phyloP scores from a whole-genome alignment of 2,329 filamentous ascomycete species.

The Paecilomyces formosus region DNA sequence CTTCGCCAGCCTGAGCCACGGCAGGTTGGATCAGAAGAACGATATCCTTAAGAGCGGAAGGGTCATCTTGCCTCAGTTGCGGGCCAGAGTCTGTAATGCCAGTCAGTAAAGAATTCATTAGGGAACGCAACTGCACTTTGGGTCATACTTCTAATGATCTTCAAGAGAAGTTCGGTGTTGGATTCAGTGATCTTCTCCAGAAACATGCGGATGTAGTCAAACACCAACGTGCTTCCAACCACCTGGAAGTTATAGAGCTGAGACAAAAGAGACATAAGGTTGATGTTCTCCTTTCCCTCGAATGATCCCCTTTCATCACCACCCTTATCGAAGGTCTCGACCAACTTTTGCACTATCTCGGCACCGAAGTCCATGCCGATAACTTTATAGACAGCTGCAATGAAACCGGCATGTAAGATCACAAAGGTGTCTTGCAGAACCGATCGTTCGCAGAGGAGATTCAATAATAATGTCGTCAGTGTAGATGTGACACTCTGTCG shows the following conservation, averaged over 20 bases:
- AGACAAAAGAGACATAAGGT: slow-evolving; percentile 74
- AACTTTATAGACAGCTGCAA: slow-evolving; percentile 78
- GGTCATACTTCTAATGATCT: slow-evolving; percentile 62
- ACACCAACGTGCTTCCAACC: slow-evolving; percentile 72
- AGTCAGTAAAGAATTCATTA: slow-evolving; percentile 7
- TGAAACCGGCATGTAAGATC: slow-evolving; percentile 82
- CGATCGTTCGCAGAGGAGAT: slow-evolving; percentile 71
- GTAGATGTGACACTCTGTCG: slow-evolving; percentile 82
- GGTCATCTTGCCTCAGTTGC: slow-evolving; percentile 81
- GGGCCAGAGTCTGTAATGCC: slow-evolving; percentile 56
- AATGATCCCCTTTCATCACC: slow-evolving; percentile 43
- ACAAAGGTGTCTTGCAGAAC: slow-evolving; percentile 80
- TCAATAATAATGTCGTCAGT: slow-evolving; percentile 68
- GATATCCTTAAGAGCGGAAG: slow-evolving; percentile 81
- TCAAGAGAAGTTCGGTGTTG: slow-evolving; percentile 81
- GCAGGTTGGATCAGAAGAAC: slow-evolving; percentile 69
- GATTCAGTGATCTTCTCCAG: slow-evolving; percentile 68
- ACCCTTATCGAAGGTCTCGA: slow-evolving; percentile 64
- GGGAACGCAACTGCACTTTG: neutral
- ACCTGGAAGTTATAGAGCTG: slow-evolving; percentile 91
- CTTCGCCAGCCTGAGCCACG: slow-evolving; percentile 59
- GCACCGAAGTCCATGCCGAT: slow-evolving; percentile 86
- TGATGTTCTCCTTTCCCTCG: slow-evolving; percentile 57
- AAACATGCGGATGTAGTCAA: slow-evolving; percentile 81
- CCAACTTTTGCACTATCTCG: slow-evolving; percentile 70